A percentile compares a stretch with the other conserved stretches of the same genome.
These are phyloP conservation scores for Tetraselmis chui DNA, from an alignment of 139 green algal species.

Conservation along the genomic window DNA sequence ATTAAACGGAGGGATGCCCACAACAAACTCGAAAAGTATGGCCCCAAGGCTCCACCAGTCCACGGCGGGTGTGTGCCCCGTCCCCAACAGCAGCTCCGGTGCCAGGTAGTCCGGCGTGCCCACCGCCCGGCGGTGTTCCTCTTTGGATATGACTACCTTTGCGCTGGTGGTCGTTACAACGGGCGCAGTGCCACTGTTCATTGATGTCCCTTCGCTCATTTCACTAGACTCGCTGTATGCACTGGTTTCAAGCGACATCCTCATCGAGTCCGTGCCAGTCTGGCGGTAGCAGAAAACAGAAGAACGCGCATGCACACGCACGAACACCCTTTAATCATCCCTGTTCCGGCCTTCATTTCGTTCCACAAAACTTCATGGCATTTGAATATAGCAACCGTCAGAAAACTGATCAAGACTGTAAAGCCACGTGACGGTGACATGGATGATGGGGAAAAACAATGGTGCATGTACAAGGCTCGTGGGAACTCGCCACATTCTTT, in stretches of 20 bases:
- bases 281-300: too few relatives aligned
- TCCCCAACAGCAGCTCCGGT: slow-evolving; percentile 79
- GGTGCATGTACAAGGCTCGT: too few relatives aligned
- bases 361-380: too few relatives aligned
- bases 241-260: not conserved
- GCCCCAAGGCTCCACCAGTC: slow-evolving; percentile 89
- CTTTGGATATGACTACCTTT: slow-evolving; percentile 23
- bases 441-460: too few relatives aligned
- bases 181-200: not conserved
- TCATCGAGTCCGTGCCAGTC: too few relatives aligned
- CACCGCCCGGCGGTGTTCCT: slow-evolving; percentile 43
- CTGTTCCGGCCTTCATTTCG: too few relatives aligned
- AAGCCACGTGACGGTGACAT: too few relatives aligned
- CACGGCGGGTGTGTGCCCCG: slow-evolving; percentile 61
- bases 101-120: slow-evolving; percentile 95
- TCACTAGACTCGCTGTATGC: not conserved
- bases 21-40: slow-evolving; percentile 85
- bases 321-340: too few relatives aligned
- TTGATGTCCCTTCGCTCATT: not conserved
- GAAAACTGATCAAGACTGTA: too few relatives aligned
- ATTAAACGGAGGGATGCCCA: slow-evolving; percentile 78
- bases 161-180: not conserved
- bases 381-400: too few relatives aligned
- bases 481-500: too few relatives aligned
- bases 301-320: too few relatives aligned